Base-by-base conservation (phyloP, 208 protist species). In the Trypanosoma brucei region DNA sequence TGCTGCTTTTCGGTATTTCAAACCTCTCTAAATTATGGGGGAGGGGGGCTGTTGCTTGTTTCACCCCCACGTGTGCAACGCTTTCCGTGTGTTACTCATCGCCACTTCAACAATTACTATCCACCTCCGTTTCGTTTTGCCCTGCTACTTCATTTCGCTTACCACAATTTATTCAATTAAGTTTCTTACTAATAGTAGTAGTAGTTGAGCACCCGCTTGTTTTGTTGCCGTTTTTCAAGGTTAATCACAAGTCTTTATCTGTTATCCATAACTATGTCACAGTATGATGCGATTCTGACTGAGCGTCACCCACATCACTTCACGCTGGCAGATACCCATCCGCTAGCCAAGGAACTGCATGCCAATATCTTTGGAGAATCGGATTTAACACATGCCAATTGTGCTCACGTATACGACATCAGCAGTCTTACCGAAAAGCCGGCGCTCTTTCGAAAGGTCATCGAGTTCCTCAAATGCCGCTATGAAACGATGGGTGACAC, bases 401-500 rank as follows among this genome's bases (percentile, higher is more conserved):
- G 22, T 5, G 70, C 64, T 48, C 55, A 62, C 0, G 72, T 92
- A n/a, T 94, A 95, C 72, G 88, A 97, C 56, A 77, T 96, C 31
- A 89, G 69, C 63, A 86, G 64, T 78, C 80, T 96, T 55, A 93
- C 85, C 0, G 85, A 92, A 40, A 78, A 81, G 38, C 87, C 87
- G 9, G 51, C 46, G 3, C 68, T 93, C 3, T 91, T 95, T 62
- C 46, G 80, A 34, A 55, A 68, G 1, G 67, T 92, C 13, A 73
- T 95, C 37, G 39, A 86, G 51, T 84, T 86, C 36, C 68, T 95
- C 2, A 73, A 72, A 6, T 58, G 79, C 11, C 75, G 90, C 2
- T 96, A 95, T 61, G 68, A 70, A 22, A 37, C 53, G 1, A 84
- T 91, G 78, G 80, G 76, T 6, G 59, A 79, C 11, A 54, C 50